Evolutionary conservation across 306 rosid genomes (phyloP), one percentile per base, ranked within the genome.

Genomic region (Morella rubra): DNA sequence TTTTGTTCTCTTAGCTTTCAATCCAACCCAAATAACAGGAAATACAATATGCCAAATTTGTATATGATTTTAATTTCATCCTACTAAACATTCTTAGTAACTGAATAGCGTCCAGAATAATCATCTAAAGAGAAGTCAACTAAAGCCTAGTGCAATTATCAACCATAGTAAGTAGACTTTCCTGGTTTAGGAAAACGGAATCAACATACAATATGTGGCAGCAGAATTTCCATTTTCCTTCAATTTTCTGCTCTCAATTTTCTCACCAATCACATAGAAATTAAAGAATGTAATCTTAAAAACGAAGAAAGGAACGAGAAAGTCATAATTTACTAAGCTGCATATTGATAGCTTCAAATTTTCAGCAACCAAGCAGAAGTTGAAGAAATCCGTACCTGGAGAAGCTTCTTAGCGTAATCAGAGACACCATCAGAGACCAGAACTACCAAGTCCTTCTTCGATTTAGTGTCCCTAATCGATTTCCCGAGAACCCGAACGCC

Each of bases 381-480:
- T 66, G 46, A 44, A 22, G 19, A 60, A 20, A 77, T 44, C n/a
- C 14, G 71, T n/a, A 94, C 99, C 95, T 75, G 71, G 51, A 95
- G 91, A 75, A 96, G 97, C 69, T 54, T 84, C 83, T 80, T 84
- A 76, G 99, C 99, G 82, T 79, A 92, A 70, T 86, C 81, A 47
- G 99, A 96, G 20, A 96, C 98, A 6, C 99, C 99, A 79, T 96
- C 98, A 11, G 99, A 96, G 84, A 96, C 89, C 81, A 96, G 85
- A 8, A 75, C 99, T 41, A 96, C 98, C 99, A 96, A 91, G 68
- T 89, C 97, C 89, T 91, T 92, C 53, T 58, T 80, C 79, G 98
- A 87, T 79, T 97, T 89, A 71, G 93, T 88, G 83, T 91, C 87
- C 51, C 96, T 91, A 18, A 96, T 89, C 50, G 99, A 96, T 79